Conservation (phyloP, 2,329 filamentous ascomycete genomes). For the Fusarium pininemorale region DNA sequence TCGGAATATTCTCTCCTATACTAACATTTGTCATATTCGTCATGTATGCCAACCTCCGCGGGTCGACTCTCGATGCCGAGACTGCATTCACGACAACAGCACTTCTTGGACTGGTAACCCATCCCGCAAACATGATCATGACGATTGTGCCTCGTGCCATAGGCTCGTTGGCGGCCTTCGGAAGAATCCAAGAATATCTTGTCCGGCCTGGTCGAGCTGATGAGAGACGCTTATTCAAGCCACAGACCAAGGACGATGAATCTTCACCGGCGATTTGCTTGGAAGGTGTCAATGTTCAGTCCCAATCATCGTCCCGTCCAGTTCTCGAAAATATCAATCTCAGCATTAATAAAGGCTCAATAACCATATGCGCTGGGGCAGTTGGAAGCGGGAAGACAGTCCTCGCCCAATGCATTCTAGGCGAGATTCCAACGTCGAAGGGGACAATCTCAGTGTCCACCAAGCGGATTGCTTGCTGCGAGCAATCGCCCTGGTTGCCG, state of each 20-base stretch:
- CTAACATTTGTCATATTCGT: not conserved
- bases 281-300: not conserved
- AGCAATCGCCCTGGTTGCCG: not conserved
- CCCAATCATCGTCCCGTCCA: fast-evolving
- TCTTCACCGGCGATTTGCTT: not conserved
- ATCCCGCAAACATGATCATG: not conserved
- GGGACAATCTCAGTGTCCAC: not conserved
- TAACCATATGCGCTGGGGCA: not conserved
- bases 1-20: not conserved
- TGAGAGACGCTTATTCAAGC: not conserved
- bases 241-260: fast-evolving
- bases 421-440: not conserved
- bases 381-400: not conserved
- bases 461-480: not conserved
- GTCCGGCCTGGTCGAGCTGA: not conserved
- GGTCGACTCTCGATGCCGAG: not conserved
- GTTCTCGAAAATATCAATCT: not conserved
- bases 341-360: not conserved
- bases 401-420: not conserved
- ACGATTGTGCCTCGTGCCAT: not conserved
- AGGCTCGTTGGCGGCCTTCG: not conserved
- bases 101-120: not conserved
- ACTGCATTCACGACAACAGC: not conserved
- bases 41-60: not conserved
- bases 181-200: not conserved